Base-by-base conservation (phyloP, 768 basidiomycete genomes). In the Butyriboletus loyo region DNA sequence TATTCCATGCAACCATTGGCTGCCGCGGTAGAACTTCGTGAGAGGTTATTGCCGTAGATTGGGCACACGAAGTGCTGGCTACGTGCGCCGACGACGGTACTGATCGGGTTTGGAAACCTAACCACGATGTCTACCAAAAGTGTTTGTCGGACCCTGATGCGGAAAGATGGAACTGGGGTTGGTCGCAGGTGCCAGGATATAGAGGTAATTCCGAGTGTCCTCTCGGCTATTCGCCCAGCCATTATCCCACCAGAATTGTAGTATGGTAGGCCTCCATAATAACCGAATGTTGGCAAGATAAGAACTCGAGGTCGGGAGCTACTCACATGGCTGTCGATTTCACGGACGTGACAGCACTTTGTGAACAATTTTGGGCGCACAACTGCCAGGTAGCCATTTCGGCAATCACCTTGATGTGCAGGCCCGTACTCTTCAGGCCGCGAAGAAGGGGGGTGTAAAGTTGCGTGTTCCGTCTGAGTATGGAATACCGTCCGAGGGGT, bases 11-110 rank as follows among this genome's bases (percentile, higher is more conserved):
- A 54, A 36, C 36, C 60, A 56, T 32, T 52, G 39, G 62, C 58
- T 38, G 44, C 63, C 25, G 74, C 72, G 3, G 76, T 87, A 5
- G 79, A 85, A 69, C 66, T 89, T 40, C 69, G 69, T 41, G 83
- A 28, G 89, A 94, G 66, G 81, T 92, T 2, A 84, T 86, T 1
- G 87, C 86, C 5, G 75, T 96, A 13, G 92, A 94, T 64, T 95
- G 92, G 92, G 86, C 82, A n/a, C 62, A 76, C 3, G 80, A 78
- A 30, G 75, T 73, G 46, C 58, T 71, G 68, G 89, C 89, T 6
- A 84, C 84, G 7, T 90, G 89, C 64, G 81, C 85, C 8, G 91
- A 93, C 66, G 92, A 94, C 59, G 84, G 84, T 22, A 87, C 81
- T 4, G 85, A 93, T 46, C 79, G 89, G 35, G 72, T 92, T n/a